Percentiles rank a stretch among this genome's conserved stretches.
Evolutionary conservation across 805 yeast species (phyloP).

Genomic region (Metschnikowia henanensis): DNA sequence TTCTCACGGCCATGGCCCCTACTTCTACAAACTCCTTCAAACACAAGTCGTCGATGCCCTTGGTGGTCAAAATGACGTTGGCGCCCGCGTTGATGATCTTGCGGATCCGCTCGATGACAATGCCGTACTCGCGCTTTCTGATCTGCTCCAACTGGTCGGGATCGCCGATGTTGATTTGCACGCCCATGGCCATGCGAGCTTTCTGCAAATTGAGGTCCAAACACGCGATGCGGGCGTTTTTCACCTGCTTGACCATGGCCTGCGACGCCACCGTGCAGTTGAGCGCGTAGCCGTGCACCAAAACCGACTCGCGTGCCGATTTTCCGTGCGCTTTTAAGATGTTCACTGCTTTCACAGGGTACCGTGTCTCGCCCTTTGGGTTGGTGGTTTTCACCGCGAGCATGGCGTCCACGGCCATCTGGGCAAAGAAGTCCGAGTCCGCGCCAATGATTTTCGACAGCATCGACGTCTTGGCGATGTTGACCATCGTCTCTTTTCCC

Average conservation of each 20-base stretch:
- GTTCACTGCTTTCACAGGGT: slow-evolving; percentile 97
- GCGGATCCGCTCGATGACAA: slow-evolving; percentile 76
- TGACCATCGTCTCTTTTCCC: slow-evolving; percentile 81
- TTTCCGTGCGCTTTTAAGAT: slow-evolving; percentile 96
- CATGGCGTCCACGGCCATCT: slow-evolving; percentile 93
- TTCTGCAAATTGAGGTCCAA: slow-evolving; percentile 92
- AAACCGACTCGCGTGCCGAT: slow-evolving; percentile 79
- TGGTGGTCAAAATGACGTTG: slow-evolving; percentile 87
- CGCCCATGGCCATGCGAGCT: slow-evolving; percentile 98
- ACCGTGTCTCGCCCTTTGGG: slow-evolving; percentile 81
- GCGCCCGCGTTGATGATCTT: slow-evolving; percentile 88
- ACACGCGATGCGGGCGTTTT: slow-evolving; percentile 79
- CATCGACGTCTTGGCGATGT: slow-evolving; percentile 97
- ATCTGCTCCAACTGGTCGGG: slow-evolving; percentile 96
- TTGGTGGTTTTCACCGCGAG: slow-evolving; percentile 91
- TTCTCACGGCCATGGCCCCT: slow-evolving; percentile 92
- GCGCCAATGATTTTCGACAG: slow-evolving; percentile 94
- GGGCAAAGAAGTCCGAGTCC: slow-evolving; percentile 86
- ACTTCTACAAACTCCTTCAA: slow-evolving; percentile 89
- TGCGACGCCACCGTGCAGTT: slow-evolving; percentile 97
- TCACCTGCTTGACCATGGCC: slow-evolving; percentile 81
- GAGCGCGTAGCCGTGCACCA: slow-evolving; percentile 92
- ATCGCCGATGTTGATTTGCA: slow-evolving; percentile 93
- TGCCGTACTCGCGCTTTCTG: slow-evolving; percentile 84
- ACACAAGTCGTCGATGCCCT: slow-evolving; percentile 93